phyloP scores from a whole-genome alignment of 2,329 filamentous ascomycete genomes.

The Plenodomus lindquistii region DNA sequence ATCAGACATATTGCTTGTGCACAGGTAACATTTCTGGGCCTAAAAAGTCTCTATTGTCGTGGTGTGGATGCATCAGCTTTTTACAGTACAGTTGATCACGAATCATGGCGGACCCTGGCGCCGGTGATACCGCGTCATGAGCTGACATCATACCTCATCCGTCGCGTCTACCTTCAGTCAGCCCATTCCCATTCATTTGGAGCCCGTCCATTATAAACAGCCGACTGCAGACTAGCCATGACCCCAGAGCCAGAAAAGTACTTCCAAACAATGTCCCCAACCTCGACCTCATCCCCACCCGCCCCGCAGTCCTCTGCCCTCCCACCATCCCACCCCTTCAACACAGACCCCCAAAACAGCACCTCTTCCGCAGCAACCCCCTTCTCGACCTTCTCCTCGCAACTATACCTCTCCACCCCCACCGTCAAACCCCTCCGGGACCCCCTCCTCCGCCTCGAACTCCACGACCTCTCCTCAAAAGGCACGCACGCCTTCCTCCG shows the following conservation, averaged over 20 bases:
- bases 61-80: no score
- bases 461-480: constrained; percentile 56
- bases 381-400: background rate
- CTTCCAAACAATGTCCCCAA: constrained; percentile 43
- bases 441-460: constrained; percentile 52
- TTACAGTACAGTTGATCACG: no score
- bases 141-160: no score
- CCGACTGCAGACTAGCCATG: constrained; percentile 2
- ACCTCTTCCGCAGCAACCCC: background rate
- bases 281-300: constrained; percentile 20
- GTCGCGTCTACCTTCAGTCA: no score
- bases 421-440: constrained; percentile 38
- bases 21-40: no score
- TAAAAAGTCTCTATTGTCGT: no score
- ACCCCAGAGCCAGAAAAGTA: constrained; percentile 33
- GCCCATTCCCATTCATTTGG: no score
- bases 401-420: constrained; percentile 1
- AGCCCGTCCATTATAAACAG: no score
- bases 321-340: constrained; percentile 23
- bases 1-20: no score
- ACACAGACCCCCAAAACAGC: constrained; percentile 1
- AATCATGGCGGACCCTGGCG: no score
- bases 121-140: no score
- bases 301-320: constrained; percentile 35
- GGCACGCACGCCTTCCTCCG: constrained; percentile 70